Evolutionary conservation across 2,329 filamentous ascomycete genomes (phyloP), one percentile per base, ranked within the genome.

Genomic region (Sarocladium kiliense): DNA sequence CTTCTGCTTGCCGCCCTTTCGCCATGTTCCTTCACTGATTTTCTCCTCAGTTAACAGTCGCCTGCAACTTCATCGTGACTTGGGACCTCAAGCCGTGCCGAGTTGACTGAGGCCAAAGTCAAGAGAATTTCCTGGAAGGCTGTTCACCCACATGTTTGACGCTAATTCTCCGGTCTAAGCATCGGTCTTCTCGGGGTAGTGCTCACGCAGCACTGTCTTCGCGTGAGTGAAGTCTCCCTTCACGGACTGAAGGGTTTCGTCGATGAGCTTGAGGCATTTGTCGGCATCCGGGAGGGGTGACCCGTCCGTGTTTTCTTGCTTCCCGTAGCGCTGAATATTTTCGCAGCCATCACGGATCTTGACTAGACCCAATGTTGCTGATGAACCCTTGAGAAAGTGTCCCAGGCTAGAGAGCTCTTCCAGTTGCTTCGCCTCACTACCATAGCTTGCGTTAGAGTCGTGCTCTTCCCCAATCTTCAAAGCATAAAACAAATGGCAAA

Each of bases 321-420:
- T 88, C 62, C 93, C 93, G 69, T 86, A 95, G 66, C 96, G 88
- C 72, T 99, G 93, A 65, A 99, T 97, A 78, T 95, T 91, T 74
- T 97, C 92, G 75, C 94, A 99, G 59, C 85, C 87, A 66, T 97
- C 91, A 70, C 91, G 89, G 64, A 99, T 88, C 71, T 95, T 95
- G 65, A 82, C 87, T 55, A 97, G 82, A 45, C 94, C 94, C 54
- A 99, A 81, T 3, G 94, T 97, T 37, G 94, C 93, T 9, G 93
- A 97, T 6, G 93, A 97, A 58, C 94, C 94, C 75, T 99, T 99
- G 63, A 99, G 80, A 75, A 96, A 99, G 74, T 99, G 94, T 41
- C 94, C 94, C 30, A 96, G 85, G 54, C 82, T 80, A 32, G 91
- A 96, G 36, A 97, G 83, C 61, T 85, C 77, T n/a, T 75, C 71